phyloP scores from a whole-genome alignment of 202 grass and related monocot species.

The Carex arenaria region DNA sequence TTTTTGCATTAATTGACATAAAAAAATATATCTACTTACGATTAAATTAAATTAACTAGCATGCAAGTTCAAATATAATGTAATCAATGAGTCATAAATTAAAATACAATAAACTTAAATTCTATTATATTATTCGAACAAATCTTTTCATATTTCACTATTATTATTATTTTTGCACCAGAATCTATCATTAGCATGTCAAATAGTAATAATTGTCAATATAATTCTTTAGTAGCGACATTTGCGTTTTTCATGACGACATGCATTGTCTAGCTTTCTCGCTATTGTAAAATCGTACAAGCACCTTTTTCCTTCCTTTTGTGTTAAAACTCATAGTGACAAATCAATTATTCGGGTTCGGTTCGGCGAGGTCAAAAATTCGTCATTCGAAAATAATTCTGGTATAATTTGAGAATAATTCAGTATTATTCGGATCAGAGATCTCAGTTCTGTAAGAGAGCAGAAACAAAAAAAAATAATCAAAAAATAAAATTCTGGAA shows the following conservation, averaged over 20 bases:
- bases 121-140: background rate
- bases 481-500: too few species aligned
- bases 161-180: background rate
- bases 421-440: too few species aligned
- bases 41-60: background rate
- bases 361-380: too few species aligned
- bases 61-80: background rate
- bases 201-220: background rate
- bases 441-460: too few species aligned
- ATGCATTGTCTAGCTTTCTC: background rate
- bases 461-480: too few species aligned
- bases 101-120: background rate
- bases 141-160: background rate
- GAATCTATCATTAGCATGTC: background rate
- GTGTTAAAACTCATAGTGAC: too few species aligned
- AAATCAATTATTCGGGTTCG: too few species aligned
- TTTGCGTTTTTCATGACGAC: background rate
- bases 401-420: too few species aligned
- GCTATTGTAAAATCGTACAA: background rate
- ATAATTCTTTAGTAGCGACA: background rate
- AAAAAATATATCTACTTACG: background rate
- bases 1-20: background rate
- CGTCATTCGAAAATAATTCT: too few species aligned
- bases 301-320: background rate
- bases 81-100: background rate